Percentiles rank a stretch among this genome's conserved stretches.
These are phyloP conservation scores for Colletotrichum sp. DNA, from an alignment of 2,329 filamentous ascomycete genomes.

Conservation along the genomic window DNA sequence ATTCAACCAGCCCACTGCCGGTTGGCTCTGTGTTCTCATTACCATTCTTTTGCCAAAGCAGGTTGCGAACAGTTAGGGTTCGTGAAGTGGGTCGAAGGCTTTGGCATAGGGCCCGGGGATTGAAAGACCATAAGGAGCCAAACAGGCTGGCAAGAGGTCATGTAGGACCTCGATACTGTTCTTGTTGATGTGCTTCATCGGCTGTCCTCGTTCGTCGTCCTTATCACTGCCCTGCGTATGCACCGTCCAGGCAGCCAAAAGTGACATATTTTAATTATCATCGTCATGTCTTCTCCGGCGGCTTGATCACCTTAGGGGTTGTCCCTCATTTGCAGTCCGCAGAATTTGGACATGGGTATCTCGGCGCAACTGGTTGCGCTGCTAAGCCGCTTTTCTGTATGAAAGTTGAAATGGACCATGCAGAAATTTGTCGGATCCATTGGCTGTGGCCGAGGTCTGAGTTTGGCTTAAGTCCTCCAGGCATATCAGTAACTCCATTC, in stretches of 20 bases:
- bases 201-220: neutral
- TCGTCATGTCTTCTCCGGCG: neutral
- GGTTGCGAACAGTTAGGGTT: neutral
- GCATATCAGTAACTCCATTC: too few relatives aligned
- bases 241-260: neutral
- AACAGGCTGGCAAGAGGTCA: neutral
- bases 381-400: neutral
- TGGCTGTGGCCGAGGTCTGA: neutral
- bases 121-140: neutral
- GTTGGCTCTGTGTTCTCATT: neutral
- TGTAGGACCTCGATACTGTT: neutral
- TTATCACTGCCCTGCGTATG: neutral
- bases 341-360: neutral
- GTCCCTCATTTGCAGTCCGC: neutral
- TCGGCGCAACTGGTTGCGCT: neutral
- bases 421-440: neutral
- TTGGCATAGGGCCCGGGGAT: neutral
- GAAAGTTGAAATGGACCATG: neutral
- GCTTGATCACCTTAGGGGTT: neutral
- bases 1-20: neutral
- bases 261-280: rapidly evolving
- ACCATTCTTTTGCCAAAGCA: neutral
- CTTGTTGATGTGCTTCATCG: neutral
- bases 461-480: neutral
- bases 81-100: neutral